Evolutionary conservation across 108 stramenopile genomes (phyloP).

Genomic region (Aurantiochytrium sp.): DNA sequence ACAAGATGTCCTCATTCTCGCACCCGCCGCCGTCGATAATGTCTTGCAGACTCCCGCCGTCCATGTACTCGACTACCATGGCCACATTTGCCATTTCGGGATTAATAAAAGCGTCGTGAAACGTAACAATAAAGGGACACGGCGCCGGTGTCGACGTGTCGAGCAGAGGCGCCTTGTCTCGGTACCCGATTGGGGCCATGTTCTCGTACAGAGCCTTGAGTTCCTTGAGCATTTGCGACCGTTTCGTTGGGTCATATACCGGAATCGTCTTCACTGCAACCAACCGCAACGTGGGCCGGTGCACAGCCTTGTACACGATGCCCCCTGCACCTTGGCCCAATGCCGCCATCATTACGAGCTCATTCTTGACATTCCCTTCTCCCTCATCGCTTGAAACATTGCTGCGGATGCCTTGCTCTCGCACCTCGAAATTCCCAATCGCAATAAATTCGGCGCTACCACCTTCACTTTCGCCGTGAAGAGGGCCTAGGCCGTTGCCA

Average conservation of each 20-base stretch:
- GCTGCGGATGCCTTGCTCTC: not conserved
- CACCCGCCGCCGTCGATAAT: constrained; percentile 39
- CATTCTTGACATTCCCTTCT: constrained; percentile 24
- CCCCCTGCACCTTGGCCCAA: constrained; percentile 58
- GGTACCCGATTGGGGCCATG: not conserved
- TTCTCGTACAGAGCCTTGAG: constrained; percentile 44
- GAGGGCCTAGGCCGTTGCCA: not conserved
- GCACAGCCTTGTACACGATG: constrained; percentile 47
- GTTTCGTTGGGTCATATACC: constrained; percentile 43
- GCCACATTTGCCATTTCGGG: constrained; percentile 37
- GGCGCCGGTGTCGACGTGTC: not conserved
- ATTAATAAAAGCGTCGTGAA: constrained; percentile 58
- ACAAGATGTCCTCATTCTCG: constrained; percentile 39
- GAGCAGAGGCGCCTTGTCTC: not conserved
- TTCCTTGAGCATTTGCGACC: constrained; percentile 47
- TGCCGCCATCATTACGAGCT: constrained; percentile 38
- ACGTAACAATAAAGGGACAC: constrained; percentile 41
- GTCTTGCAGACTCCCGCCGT: constrained; percentile 33
- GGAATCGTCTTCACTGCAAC: constrained; percentile 58
- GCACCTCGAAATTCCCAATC: not conserved
- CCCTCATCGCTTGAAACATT: not conserved
- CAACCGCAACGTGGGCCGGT: constrained; percentile 50
- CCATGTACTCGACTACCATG: constrained; percentile 44
- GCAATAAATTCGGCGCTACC: not conserved
- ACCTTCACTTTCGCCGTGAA: too few relatives aligned